Evolutionary conservation across 139 green algal species (phyloP).

Genomic region (Marvania coccoides): DNA sequence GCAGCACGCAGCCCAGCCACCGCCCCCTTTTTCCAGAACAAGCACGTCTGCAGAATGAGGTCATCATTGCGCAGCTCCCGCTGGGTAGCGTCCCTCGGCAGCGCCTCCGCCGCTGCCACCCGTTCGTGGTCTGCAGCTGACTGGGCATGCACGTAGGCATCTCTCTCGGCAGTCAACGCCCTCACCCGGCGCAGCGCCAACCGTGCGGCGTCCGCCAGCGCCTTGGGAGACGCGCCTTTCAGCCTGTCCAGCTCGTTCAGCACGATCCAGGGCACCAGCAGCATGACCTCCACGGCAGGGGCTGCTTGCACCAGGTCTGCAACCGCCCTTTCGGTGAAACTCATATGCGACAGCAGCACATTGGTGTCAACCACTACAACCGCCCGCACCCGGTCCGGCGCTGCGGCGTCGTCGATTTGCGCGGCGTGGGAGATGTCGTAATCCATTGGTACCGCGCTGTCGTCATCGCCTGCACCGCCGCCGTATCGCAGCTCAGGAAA

Average conservation of each 20-base stretch:
- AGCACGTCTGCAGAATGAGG: slow-evolving; percentile 24
- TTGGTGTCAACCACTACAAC: slow-evolving; percentile 39
- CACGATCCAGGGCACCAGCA: slow-evolving; percentile 38
- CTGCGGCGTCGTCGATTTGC: not conserved
- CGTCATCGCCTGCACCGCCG: not conserved
- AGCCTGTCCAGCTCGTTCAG: slow-evolving; percentile 39
- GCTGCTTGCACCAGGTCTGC: not conserved
- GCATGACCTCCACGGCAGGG: slow-evolving; percentile 20
- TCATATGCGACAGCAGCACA: slow-evolving; percentile 25
- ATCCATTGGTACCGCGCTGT: not conserved
- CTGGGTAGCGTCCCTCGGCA: not conserved
- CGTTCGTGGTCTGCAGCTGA: slow-evolving; percentile 6
- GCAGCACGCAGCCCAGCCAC: not conserved
- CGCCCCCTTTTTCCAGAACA: not conserved
- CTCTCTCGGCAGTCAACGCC: not conserved
- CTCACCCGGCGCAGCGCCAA: slow-evolving; percentile 14
- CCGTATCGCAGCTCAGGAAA: slow-evolving; percentile 1
- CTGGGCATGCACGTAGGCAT: slow-evolving; percentile 18
- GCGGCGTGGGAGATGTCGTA: not conserved
- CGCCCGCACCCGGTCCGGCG: slow-evolving; percentile 12
- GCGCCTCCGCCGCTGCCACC: not conserved
- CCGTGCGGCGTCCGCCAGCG: not conserved
- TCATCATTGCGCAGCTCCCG: slow-evolving; percentile 20
- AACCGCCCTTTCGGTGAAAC: slow-evolving; percentile 8
- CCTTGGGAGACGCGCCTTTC: slow-evolving; percentile 1